These are phyloP conservation scores for Dioszegia hungarica DNA, from an alignment of 768 basidiomycete genomes.

Conservation along the genomic window DNA sequence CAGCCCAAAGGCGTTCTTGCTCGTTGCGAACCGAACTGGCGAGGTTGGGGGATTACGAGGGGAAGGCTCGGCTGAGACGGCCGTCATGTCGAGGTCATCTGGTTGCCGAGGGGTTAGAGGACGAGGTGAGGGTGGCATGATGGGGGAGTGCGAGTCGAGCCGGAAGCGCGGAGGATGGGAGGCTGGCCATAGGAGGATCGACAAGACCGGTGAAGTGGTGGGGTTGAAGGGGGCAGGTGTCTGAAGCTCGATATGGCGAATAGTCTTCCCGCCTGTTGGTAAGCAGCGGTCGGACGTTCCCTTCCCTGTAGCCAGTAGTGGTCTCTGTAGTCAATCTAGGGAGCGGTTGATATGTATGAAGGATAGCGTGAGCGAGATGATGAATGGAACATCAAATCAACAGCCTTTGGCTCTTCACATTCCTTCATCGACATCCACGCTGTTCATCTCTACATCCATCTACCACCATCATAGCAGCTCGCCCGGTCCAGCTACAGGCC, in stretches of 20 bases:
- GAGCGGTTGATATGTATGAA: too few species aligned
- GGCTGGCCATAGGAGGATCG: background rate
- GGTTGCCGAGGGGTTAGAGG: background rate
- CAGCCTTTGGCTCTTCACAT: background rate
- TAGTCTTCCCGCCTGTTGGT: too few species aligned
- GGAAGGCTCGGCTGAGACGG: background rate
- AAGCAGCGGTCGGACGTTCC: too few species aligned
- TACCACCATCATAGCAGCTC: too few species aligned
- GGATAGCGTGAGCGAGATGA: background rate
- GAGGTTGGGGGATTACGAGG: conserved; percentile 6
- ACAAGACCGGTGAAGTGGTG: too few species aligned
- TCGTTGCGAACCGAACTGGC: conserved; percentile 26
- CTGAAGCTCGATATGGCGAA: too few species aligned
- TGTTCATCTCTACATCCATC: background rate
- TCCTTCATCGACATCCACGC: background rate
- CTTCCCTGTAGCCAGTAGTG: too few species aligned
- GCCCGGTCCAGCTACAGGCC: too few species aligned
- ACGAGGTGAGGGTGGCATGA: background rate
- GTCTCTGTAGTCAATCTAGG: too few species aligned
- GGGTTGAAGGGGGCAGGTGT: too few species aligned
- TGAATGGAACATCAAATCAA: background rate
- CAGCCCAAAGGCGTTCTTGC: conserved; percentile 37
- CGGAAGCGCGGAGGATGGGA: background rate
- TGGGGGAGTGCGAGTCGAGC: background rate
- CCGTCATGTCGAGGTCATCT: conserved; percentile 1